Percentiles rank a stretch among this genome's conserved stretches.
phyloP scores from a whole-genome alignment of 1,284 basidiomycete genomes.

The Ceratobasidium sp. region DNA sequence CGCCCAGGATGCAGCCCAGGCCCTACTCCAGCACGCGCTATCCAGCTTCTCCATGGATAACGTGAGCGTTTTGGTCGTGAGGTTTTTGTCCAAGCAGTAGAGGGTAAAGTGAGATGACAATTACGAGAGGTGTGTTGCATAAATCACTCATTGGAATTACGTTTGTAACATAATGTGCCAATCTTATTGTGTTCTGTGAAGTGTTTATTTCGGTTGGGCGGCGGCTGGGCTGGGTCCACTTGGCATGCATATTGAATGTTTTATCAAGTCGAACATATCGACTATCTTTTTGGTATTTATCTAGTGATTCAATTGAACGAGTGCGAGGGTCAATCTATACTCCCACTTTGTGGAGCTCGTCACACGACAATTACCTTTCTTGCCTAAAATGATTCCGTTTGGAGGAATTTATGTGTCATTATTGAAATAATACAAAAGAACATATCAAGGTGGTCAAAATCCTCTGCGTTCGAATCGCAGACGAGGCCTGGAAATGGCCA shows the following conservation, averaged over 20 bases:
- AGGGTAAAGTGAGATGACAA: not conserved
- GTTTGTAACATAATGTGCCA: not conserved
- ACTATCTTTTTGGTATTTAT: too few relatives aligned
- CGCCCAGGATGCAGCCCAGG: slow-evolving; percentile 81
- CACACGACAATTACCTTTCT: too few relatives aligned
- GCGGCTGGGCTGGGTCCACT: not conserved
- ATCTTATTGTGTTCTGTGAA: not conserved
- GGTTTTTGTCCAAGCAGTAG: slow-evolving; percentile 54
- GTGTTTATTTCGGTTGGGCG: not conserved
- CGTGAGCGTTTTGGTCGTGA: slow-evolving; percentile 79
- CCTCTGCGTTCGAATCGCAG: too few relatives aligned
- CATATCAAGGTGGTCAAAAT: too few relatives aligned
- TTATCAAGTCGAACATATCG: not conserved
- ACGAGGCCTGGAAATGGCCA: too few relatives aligned
- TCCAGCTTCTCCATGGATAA: slow-evolving; percentile 91
- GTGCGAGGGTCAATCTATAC: too few relatives aligned
- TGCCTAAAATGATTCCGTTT: too few relatives aligned
- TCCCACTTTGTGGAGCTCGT: too few relatives aligned
- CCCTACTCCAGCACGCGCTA: slow-evolving; percentile 86
- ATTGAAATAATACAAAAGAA: too few relatives aligned
- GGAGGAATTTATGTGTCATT: too few relatives aligned
- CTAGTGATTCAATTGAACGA: too few relatives aligned
- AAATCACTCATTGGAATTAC: not conserved
- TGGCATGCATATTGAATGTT: too few relatives aligned
- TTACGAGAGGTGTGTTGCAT: not conserved